These are phyloP conservation scores for Colletotrichum abscissum DNA, from an alignment of 2,329 filamentous ascomycete species.

Conservation along the genomic window DNA sequence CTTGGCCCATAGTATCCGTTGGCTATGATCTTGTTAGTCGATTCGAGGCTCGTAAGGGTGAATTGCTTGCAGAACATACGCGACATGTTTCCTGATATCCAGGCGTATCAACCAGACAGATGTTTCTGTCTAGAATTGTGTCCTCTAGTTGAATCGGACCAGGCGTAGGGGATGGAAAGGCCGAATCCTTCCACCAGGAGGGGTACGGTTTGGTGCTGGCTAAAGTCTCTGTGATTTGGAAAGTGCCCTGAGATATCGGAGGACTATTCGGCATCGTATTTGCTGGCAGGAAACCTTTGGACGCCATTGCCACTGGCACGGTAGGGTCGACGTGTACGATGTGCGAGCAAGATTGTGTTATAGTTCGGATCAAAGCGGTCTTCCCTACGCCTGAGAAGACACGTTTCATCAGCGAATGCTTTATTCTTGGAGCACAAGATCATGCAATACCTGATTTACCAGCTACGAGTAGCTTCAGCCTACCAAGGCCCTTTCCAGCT, in stretches of 20 bases:
- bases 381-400: constrained; percentile 78
- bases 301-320: constrained; percentile 32
- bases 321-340: constrained; percentile 92
- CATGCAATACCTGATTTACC: constrained; percentile 74
- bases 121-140: constrained; percentile 85
- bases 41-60: constrained; percentile 3
- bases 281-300: constrained; percentile 11
- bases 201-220: constrained; percentile 89
- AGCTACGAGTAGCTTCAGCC: constrained; percentile 88
- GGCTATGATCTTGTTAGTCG: constrained; percentile 37
- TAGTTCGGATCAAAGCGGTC: constrained; percentile 87
- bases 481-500: constrained; percentile 84
- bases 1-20: constrained; percentile 68
- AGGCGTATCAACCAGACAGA: constrained; percentile 92
- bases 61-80: constrained; percentile 49
- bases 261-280: background rate
- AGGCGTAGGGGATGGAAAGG: constrained; percentile 70
- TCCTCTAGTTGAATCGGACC: constrained; percentile 63
- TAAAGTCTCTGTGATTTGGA: constrained; percentile 73
- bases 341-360: constrained; percentile 87
- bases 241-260: constrained; percentile 14
- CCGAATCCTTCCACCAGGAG: constrained; percentile 87
- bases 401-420: constrained; percentile 28
- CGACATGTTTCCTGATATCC: constrained; percentile 67
- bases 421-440: constrained; percentile 18